A percentile compares a stretch with the other conserved stretches of the same genome.
Conservation (phyloP, 2,329 filamentous ascomycete genomes). For the Cryphonectria parasitica region DNA sequence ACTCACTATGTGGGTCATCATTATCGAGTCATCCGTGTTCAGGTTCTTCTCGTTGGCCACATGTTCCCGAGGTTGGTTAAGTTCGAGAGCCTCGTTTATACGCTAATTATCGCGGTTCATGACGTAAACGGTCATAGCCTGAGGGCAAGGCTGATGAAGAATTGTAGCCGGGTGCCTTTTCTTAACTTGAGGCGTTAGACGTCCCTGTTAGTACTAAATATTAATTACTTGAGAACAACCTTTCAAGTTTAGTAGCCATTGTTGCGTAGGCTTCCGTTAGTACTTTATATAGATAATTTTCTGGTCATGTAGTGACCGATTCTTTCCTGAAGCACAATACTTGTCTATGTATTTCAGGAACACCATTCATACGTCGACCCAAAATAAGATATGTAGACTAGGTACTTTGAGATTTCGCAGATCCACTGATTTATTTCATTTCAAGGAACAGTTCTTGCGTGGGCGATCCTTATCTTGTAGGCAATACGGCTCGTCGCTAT, state of each 20-base stretch:
- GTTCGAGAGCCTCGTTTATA: not conserved
- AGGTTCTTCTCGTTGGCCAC: conserved; percentile 10
- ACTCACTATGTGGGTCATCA: conserved; percentile 15
- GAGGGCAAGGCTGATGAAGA: not conserved
- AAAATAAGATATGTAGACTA: no score
- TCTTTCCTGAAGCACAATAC: no score
- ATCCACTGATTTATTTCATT: not conserved
- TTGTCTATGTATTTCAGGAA: no score
- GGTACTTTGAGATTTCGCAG: not conserved
- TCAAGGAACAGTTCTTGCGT: not conserved
- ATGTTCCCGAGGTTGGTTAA: not conserved
- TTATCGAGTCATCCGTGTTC: conserved; percentile 7
- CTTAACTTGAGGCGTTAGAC: not conserved
- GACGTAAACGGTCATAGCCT: not conserved
- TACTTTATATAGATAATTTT: not conserved
- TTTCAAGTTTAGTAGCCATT: not conserved
- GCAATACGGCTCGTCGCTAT: not conserved
- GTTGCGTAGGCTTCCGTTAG: not conserved
- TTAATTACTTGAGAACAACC: not conserved
- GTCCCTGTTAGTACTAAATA: not conserved
- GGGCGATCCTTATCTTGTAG: not conserved
- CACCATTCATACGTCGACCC: no score
- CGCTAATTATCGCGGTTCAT: not conserved
- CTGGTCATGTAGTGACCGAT: not conserved
- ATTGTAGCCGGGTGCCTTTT: not conserved